Evolutionary conservation across 768 basidiomycete species (phyloP), one percentile per base, ranked within the genome.

Genomic region (Tephrocybe sp.): DNA sequence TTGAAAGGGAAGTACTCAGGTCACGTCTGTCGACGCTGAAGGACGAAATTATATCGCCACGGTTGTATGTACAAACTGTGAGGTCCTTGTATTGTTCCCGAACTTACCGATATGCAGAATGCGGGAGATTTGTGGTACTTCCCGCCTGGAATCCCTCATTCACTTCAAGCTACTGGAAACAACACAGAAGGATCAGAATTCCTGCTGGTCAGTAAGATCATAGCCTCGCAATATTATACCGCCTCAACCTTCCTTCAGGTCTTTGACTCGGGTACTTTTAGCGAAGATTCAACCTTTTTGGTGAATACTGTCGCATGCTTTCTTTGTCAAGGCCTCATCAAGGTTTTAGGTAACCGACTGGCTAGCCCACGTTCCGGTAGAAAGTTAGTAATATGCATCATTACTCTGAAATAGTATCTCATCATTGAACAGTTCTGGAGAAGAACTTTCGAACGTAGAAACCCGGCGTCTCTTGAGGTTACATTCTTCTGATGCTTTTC

Each of bases 61-160:
- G 36, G 74, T 80, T 33, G 78, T 78, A 68, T n/a, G 74, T 63
- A 3, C 19, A n/a, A 31, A n/a, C 17, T 35, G n/a, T 17, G 17
- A 17, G 26, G 26, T 26, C 26, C 7, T 44, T 54, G 4, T 14
- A 10, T 8, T 1, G 26, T 26, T 26, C 7, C 0, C 5, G 5
- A 33, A 0, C 9, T 19, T 14, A 16, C 23, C 16, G 2, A 12
- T 11, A 35, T 39, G 33, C 26, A 78, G 77, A 63, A 65, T 23
- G 62, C 71, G 32, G 79, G 78, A n/a, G 79, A 81, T 56, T 54
- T 80, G 12, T 81, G 80, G 79, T 82, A 72, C 64, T 80, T 81
- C 68, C 80, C 79, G 11, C 70, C 80, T 6, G 79, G 79, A 5
- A 70, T 75, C 45, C 80, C 81, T 1, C 80, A 83, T 59, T 77